Evolutionary conservation across 139 green algal species (phyloP).

Genomic region (Chlamydomonas sp.): DNA sequence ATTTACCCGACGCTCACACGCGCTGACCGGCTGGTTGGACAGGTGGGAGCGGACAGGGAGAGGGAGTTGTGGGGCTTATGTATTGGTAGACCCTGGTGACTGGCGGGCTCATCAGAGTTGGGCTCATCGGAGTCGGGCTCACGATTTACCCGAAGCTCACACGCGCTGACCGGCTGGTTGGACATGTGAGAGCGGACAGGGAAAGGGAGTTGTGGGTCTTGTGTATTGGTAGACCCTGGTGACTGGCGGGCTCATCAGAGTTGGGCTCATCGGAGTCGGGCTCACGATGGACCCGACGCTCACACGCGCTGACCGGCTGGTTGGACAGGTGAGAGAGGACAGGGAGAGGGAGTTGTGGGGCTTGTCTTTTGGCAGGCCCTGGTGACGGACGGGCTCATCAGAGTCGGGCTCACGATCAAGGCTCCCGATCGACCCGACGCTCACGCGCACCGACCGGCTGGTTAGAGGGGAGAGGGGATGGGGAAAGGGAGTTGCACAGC

Average conservation of each 20-base stretch:
- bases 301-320: conserved; percentile 91
- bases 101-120: no score
- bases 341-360: no score
- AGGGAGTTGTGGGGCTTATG: no score
- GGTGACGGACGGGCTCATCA: no score
- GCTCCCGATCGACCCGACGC: conserved; percentile 96
- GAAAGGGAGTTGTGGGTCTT: no score
- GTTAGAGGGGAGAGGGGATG: conserved; percentile 98
- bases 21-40: conserved; percentile 92
- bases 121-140: conserved; percentile 97
- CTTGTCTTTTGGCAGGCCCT: no score
- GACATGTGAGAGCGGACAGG: no score
- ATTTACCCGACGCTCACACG: conserved; percentile 97
- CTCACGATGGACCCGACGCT: conserved; percentile 98
- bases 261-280: conserved; percentile 96
- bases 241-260: no score
- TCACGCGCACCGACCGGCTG: conserved; percentile 93
- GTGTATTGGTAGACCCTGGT: no score
- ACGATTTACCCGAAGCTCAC: conserved; percentile 98
- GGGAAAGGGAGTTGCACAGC: no score
- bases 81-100: no score
- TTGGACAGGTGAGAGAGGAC: conserved; percentile 96
- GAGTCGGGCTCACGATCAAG: conserved; percentile 97
- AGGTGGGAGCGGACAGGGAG: no score
- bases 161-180: conserved; percentile 91